phyloP scores from a whole-genome alignment of 2,329 filamentous ascomycete genomes.

The Colletotrichum horii region DNA sequence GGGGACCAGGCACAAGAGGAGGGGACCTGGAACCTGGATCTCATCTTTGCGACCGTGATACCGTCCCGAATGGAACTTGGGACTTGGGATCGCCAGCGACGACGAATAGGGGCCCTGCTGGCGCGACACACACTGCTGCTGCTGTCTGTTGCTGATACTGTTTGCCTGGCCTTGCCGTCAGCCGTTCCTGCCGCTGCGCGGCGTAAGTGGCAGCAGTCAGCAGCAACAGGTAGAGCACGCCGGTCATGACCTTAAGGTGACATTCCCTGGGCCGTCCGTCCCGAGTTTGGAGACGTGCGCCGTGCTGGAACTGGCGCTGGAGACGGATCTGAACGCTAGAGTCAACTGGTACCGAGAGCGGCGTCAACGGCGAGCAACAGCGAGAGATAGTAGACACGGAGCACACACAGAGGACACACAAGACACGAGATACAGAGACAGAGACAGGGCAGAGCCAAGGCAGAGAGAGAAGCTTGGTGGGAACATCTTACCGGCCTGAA shows the following conservation, averaged over 20 bases:
- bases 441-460: neutral
- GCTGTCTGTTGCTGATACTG: neutral
- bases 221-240: neutral
- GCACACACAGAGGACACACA: neutral
- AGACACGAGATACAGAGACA: neutral
- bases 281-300: neutral
- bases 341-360: neutral
- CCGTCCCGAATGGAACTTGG: neutral
- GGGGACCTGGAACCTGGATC: neutral
- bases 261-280: neutral
- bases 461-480: slow-evolving; percentile 7
- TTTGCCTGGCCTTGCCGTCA: neutral
- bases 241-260: neutral
- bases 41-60: neutral
- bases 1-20: neutral
- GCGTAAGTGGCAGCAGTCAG: neutral
- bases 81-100: neutral
- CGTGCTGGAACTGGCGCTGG: neutral
- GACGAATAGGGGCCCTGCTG: neutral
- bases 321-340: neutral
- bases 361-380: neutral
- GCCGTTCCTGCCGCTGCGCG: neutral
- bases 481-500: slow-evolving; percentile 22
- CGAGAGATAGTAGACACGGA: neutral
- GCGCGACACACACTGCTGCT: neutral